Evolutionary conservation across 495 filamentous ascomycete genomes (phyloP).

Genomic region (Aspergillus kassunensis): DNA sequence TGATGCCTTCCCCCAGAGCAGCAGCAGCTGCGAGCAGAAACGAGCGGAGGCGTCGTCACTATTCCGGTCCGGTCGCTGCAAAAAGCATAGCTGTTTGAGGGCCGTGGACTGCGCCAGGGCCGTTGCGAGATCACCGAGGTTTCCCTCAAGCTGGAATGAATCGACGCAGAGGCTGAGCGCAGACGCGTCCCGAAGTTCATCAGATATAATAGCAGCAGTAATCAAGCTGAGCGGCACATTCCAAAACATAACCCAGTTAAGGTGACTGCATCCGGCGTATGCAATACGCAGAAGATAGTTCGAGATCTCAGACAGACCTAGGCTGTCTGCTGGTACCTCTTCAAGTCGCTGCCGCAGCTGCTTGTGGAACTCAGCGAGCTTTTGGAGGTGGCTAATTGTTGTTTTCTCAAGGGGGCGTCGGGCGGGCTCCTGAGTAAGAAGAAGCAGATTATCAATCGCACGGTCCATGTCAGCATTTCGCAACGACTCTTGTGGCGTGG

Average conservation of each 20-base stretch:
- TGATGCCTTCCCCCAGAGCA: too few species aligned
- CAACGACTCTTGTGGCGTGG: slow-evolving; percentile 3
- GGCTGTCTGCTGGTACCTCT: slow-evolving; percentile 11
- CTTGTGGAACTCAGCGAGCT: slow-evolving; percentile 10
- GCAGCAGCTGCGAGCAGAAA: slow-evolving; percentile 5
- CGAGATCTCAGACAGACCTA: slow-evolving; percentile 13
- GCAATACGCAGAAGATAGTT: slow-evolving; percentile 16
- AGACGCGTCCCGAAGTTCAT: slow-evolving; percentile 13
- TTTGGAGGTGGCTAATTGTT: slow-evolving; percentile 7
- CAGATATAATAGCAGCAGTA: slow-evolving; percentile 13
- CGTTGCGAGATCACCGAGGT: slow-evolving; percentile 8
- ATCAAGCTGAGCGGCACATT: slow-evolving; percentile 12
- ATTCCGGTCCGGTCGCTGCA: slow-evolving; percentile 13
- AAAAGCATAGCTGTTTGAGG: slow-evolving; percentile 18
- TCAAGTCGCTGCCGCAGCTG: slow-evolving; percentile 15
- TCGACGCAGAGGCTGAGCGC: slow-evolving; percentile 19
- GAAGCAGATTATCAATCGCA: slow-evolving; percentile 16
- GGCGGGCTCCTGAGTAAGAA: slow-evolving; percentile 13
- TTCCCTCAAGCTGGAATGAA: slow-evolving; percentile 4
- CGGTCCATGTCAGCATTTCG: slow-evolving; percentile 8
- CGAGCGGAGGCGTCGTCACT: slow-evolving; percentile 12
- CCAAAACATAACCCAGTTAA: slow-evolving; percentile 17
- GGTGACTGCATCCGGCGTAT: slow-evolving; percentile 11
- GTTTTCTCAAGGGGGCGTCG: slow-evolving; percentile 3
- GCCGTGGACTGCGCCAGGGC: slow-evolving; percentile 10